Conservation (phyloP, 2,329 filamentous ascomycete genomes). For the Trichoderma lentiforme region DNA sequence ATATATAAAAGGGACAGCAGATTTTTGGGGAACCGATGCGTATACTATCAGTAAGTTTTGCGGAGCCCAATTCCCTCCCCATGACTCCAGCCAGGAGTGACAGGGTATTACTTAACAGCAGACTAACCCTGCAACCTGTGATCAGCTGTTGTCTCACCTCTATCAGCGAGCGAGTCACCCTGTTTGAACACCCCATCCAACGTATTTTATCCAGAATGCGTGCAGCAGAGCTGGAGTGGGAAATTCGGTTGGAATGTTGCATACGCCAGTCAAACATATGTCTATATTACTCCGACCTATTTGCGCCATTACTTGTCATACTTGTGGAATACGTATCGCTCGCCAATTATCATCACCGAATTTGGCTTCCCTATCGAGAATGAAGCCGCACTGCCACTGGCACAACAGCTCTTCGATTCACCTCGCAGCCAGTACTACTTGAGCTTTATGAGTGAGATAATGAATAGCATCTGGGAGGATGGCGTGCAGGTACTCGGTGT, state of each 20-base stretch:
- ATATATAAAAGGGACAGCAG: too few species aligned
- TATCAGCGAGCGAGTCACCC: constrained; percentile 20
- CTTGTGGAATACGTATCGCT: constrained; percentile 56
- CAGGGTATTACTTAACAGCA: too few species aligned
- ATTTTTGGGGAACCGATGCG: too few species aligned
- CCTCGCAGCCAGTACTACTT: constrained; percentile 54
- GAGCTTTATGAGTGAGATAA: constrained; percentile 50
- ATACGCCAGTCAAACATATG: constrained; percentile 52
- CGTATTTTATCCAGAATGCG: constrained; percentile 49
- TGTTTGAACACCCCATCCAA: background rate
- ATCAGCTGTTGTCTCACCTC: constrained; percentile 28
- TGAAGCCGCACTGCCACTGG: constrained; percentile 41
- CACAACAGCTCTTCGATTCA: constrained; percentile 52
- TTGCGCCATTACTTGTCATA: constrained; percentile 55
- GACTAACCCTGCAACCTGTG: too few species aligned
- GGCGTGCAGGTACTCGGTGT: constrained; percentile 53
- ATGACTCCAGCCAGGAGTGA: too few species aligned
- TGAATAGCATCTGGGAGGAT: constrained; percentile 55
- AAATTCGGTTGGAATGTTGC: constrained; percentile 57
- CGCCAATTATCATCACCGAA: constrained; percentile 49
- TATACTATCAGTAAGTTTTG: too few species aligned
- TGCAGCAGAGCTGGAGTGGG: constrained; percentile 44
- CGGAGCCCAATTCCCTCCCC: too few species aligned
- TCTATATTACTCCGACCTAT: constrained; percentile 58
- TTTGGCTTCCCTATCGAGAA: constrained; percentile 56